Conservation (phyloP, 768 basidiomycete species). For the Gloeostereum incarnatum region DNA sequence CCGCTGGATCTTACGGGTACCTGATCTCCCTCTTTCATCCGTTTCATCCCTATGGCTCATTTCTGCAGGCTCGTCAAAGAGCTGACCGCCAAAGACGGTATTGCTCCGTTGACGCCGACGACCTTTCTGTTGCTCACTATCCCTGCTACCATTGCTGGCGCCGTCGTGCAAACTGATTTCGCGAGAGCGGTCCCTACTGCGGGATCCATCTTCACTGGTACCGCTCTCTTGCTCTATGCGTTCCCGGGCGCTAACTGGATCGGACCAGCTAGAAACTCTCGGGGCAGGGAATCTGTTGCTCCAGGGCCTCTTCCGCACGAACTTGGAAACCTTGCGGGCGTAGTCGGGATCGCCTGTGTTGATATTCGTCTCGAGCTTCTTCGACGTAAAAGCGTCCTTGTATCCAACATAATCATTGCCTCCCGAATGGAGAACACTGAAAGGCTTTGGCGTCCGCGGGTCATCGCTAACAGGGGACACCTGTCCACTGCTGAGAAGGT, state of each 20-base stretch:
- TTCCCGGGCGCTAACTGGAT: conserved; percentile 33
- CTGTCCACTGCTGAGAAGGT: conserved; percentile 71
- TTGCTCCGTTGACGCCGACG: too few species aligned
- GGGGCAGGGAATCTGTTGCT: conserved; percentile 11
- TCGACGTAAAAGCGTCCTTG: background rate
- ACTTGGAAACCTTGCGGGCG: background rate
- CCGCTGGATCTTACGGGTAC: too few species aligned
- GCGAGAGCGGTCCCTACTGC: too few species aligned
- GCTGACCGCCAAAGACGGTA: too few species aligned
- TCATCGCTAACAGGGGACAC: conserved; percentile 59
- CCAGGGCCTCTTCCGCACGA: conserved; percentile 1
- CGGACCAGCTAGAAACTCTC: conserved; percentile 48
- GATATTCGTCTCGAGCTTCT: background rate
- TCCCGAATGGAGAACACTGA: background rate
- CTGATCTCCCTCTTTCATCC: too few species aligned
- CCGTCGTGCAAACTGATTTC: too few species aligned
- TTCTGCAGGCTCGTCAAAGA: too few species aligned
- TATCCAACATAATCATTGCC: background rate
- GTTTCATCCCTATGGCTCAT: too few species aligned
- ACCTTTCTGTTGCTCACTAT: too few species aligned
- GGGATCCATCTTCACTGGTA: too few species aligned
- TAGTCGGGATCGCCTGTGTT: background rate
- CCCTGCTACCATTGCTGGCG: too few species aligned
- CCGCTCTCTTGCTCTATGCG: conserved; percentile 18
- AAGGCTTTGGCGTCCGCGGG: background rate